Base-by-base conservation (phyloP, 1,284 basidiomycete species). In the Fomitopsis betulina region DNA sequence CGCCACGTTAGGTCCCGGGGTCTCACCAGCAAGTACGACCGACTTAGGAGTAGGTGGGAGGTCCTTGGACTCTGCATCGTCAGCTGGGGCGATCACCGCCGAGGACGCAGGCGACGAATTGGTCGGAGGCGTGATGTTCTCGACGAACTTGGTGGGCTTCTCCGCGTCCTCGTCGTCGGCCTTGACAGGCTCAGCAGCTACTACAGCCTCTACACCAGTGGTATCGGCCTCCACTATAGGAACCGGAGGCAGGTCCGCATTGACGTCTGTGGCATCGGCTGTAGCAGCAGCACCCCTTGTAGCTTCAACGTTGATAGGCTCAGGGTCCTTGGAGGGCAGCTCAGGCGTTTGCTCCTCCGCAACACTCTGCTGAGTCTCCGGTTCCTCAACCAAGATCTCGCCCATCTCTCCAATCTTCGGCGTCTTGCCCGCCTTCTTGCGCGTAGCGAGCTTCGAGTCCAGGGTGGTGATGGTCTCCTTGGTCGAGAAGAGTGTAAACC, bases 331-430 rank as follows among this genome's bases (percentile, higher is more conserved):
- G 13, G 53, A 38, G 35, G 43, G 38, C 62, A 69, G 65, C 39
- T 62, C 64, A 38, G 67, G 64, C 45, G 61, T 64, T 25, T 62
- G 60, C 42, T 61, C 60, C 57, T 67, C 68, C 5, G 60, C 58
- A 54, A 65, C 60, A 47, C 52, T 43, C 43, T 59, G 53, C 27
- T 61, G 55, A 21, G 59, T 61, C 59, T 75, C 70, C 51, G 76
- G 78, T 63, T 83, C 85, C 62, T 86, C 83, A 25, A 70, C 62
- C 37, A 87, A 65, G 23, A 83, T 74, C 66, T 89, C 85, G 51
- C 86, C 87, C 78, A 87, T 76, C 73, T 90, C 87, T 19, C 85
- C 84, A 25, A 85, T 70, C 58, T 73, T 74, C 21, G 71, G 70
- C 30, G 68, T 63, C 66, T 70, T 75, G 68, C 53, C 51, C 13